A percentile compares a stretch with the other conserved stretches of the same genome.
These are phyloP conservation scores for Chlamydomonas incerta DNA, from an alignment of 139 green algal genomes.

Conservation along the genomic window DNA sequence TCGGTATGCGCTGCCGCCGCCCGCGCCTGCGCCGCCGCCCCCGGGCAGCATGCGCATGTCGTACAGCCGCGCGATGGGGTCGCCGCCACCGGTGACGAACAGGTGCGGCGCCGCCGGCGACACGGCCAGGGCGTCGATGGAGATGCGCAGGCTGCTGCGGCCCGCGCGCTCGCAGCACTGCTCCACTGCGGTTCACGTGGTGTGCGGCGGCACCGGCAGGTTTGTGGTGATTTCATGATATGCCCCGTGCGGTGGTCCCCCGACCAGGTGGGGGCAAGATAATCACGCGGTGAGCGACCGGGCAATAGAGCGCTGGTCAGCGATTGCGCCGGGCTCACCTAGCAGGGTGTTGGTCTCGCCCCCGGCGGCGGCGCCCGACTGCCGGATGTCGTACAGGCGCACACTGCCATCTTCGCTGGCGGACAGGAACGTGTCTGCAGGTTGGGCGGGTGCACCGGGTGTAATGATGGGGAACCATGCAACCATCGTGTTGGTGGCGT, in stretches of 20 bases:
- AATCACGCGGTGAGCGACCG: too few species aligned
- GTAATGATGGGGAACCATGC: too few species aligned
- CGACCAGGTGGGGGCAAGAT: too few species aligned
- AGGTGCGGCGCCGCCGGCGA: slow-evolving; percentile 39
- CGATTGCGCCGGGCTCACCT: background rate
- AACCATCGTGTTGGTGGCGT: too few species aligned
- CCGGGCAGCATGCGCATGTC: slow-evolving; percentile 50
- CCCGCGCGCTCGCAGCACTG: slow-evolving; percentile 47
- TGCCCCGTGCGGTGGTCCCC: too few species aligned
- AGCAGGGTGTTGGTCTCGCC: background rate
- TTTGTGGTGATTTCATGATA: too few species aligned
- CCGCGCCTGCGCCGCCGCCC: background rate
- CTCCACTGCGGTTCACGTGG: slow-evolving; percentile 46
- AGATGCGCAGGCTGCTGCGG: slow-evolving; percentile 39
- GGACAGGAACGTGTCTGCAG: slow-evolving; percentile 28
- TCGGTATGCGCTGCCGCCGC: too few species aligned
- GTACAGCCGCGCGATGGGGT: slow-evolving; percentile 53
- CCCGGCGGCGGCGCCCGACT: background rate
- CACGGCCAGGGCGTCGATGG: slow-evolving; percentile 43
- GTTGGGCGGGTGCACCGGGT: background rate
- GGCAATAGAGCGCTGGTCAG: too few species aligned
- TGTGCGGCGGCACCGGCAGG: too few species aligned
- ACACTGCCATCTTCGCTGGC: slow-evolving; percentile 44
- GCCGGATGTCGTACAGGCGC: slow-evolving; percentile 29
- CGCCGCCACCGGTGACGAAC: slow-evolving; percentile 48